These are phyloP conservation scores for Kockiozyma suomiensis DNA, from an alignment of 805 yeast genomes.

Conservation along the genomic window DNA sequence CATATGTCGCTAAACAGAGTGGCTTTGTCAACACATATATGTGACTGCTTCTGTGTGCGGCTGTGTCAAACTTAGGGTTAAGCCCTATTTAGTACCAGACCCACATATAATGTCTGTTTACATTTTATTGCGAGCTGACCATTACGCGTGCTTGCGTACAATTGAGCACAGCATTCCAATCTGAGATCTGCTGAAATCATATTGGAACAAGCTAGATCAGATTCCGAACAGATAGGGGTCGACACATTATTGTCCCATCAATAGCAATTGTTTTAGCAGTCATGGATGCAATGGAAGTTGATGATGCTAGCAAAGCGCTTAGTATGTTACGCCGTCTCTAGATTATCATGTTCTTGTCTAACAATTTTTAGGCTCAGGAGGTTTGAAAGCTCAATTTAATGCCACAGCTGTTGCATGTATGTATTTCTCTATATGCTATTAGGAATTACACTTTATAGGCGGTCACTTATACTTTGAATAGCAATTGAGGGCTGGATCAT, in stretches of 20 bases:
- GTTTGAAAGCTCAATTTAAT: slow-evolving; percentile 24
- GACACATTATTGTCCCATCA: not conserved
- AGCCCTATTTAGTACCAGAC: slow-evolving; percentile 15
- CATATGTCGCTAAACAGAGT: slow-evolving; percentile 3
- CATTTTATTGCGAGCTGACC: not conserved
- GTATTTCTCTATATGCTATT: not conserved
- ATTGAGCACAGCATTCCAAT: not conserved
- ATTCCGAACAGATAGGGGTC: too few relatives aligned
- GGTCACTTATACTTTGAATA: slow-evolving; percentile 10
- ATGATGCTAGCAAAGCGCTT: slow-evolving; percentile 3
- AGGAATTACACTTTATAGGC: not conserved
- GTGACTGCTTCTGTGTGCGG: slow-evolving; percentile 19
- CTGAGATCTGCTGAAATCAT: too few relatives aligned
- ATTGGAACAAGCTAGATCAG: too few relatives aligned
- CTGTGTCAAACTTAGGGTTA: slow-evolving; percentile 4
- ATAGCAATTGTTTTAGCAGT: not conserved
- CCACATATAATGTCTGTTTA: not conserved
- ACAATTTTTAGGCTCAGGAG: not conserved
- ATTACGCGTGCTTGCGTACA: not conserved
- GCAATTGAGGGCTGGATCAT: slow-evolving; percentile 52
- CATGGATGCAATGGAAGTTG: slow-evolving; percentile 31
- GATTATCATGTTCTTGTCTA: not conserved
- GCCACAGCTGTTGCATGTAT: slow-evolving; percentile 31
- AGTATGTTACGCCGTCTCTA: not conserved
- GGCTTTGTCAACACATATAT: not conserved